phyloP scores from a whole-genome alignment of 805 yeast species.

The Candida maris region DNA sequence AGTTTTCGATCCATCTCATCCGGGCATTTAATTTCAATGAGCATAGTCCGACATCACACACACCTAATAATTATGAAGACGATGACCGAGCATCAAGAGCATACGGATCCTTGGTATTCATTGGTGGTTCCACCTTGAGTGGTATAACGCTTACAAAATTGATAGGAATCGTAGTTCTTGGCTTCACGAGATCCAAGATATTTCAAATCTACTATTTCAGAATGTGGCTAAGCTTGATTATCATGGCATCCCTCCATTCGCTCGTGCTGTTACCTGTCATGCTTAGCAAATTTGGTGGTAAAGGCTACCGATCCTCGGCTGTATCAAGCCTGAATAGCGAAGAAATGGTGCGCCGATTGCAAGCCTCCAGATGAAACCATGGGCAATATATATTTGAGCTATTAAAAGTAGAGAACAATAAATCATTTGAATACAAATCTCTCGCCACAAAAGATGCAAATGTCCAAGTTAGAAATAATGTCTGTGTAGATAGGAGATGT shows the following conservation, averaged over 20 bases:
- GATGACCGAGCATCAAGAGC: conserved; percentile 33
- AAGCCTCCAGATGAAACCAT: conserved; percentile 6
- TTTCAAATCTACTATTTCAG: conserved; percentile 90
- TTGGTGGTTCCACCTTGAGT: conserved; percentile 88
- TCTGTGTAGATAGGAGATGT: conserved; percentile 7
- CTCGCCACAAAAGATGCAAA: conserved; percentile 25
- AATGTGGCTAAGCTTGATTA: conserved; percentile 85
- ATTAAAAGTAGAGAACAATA: not conserved
- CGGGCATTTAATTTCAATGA: conserved; percentile 57
- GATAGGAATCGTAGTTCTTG: conserved; percentile 81
- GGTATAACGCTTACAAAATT: conserved; percentile 90
- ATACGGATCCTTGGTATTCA: conserved; percentile 60
- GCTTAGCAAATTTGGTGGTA: conserved; percentile 61
- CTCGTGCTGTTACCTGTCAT: conserved; percentile 75
- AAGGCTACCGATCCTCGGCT: conserved; percentile 36
- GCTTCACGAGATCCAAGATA: conserved; percentile 82
- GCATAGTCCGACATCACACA: conserved; percentile 3
- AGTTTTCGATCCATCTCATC: conserved; percentile 85
- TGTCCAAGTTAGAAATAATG: conserved; percentile 21
- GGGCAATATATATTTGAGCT: conserved; percentile 2
- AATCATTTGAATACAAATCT: conserved; percentile 11
- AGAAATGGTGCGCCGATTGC: conserved; percentile 23
- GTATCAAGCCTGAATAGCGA: conserved; percentile 20
- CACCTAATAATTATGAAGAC: conserved; percentile 3
- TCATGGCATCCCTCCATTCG: conserved; percentile 76